Evolutionary conservation across 306 rosid genomes (phyloP).

Genomic region (Sophora flavescens): DNA sequence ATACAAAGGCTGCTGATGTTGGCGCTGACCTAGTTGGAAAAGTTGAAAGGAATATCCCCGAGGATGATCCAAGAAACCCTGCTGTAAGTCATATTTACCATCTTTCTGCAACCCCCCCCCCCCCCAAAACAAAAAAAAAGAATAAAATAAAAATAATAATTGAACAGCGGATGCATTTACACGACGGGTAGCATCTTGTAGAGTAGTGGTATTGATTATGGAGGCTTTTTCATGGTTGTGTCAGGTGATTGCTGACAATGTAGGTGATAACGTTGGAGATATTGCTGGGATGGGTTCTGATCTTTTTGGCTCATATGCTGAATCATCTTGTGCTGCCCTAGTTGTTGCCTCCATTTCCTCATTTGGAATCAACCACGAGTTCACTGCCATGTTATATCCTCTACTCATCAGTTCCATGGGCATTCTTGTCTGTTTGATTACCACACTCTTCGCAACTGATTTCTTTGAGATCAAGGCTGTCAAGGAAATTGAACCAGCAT

Average conservation of each 20-base stretch:
- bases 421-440: slow-evolving; percentile 73
- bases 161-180: not conserved
- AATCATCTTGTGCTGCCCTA: slow-evolving; percentile 86
- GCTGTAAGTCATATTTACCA: slow-evolving; percentile 65
- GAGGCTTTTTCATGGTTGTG: slow-evolving; percentile 31
- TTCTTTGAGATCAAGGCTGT: slow-evolving; percentile 85
- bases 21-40: slow-evolving; percentile 89
- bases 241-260: slow-evolving; percentile 90
- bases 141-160: not conserved
- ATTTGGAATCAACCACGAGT: slow-evolving; percentile 76
- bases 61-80: slow-evolving; percentile 90
- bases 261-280: slow-evolving; percentile 88
- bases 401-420: slow-evolving; percentile 81
- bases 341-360: slow-evolving; percentile 91
- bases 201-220: slow-evolving; percentile 17
- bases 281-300: slow-evolving; percentile 92
- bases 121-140: not conserved
- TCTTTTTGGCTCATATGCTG: slow-evolving; percentile 88
- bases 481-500: slow-evolving; percentile 84
- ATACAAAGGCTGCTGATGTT: slow-evolving; percentile 90
- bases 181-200: not conserved
- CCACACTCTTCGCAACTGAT: slow-evolving; percentile 86
- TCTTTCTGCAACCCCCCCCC: not conserved
- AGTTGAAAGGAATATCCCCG: slow-evolving; percentile 81
- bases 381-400: slow-evolving; percentile 81